Percentiles rank a stretch among this genome's conserved stretches.
Conservation (phyloP, 768 basidiomycete genomes). For the Lactarius quietus region DNA sequence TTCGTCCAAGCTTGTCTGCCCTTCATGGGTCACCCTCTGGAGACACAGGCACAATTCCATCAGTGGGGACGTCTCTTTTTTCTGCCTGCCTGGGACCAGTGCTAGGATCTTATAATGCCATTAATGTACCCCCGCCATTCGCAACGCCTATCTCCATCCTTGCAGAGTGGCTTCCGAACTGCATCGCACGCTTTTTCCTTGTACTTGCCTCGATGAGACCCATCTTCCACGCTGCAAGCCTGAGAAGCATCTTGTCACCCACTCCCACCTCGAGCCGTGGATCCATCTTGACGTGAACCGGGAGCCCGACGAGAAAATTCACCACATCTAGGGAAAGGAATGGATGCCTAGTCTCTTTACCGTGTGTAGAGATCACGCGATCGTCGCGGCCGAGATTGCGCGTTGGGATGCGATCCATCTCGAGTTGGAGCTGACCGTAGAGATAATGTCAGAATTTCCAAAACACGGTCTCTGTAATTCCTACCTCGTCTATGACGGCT, state of each 20-base stretch:
- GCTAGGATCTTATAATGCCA: not conserved
- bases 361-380: slow-evolving; percentile 85
- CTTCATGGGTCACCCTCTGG: too few relatives aligned
- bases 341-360: slow-evolving; percentile 90
- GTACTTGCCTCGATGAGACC: slow-evolving; percentile 71
- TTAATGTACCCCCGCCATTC: slow-evolving; percentile 42
- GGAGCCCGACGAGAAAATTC: slow-evolving; percentile 69
- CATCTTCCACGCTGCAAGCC: slow-evolving; percentile 65
- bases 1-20: too few relatives aligned
- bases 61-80: not conserved
- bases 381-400: slow-evolving; percentile 95
- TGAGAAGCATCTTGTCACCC: slow-evolving; percentile 87
- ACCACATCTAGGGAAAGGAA: slow-evolving; percentile 82
- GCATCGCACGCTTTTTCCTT: slow-evolving; percentile 93
- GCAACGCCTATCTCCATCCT: slow-evolving; percentile 66
- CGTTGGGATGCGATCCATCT: slow-evolving; percentile 80
- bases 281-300: slow-evolving; percentile 82
- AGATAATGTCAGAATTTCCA: not conserved
- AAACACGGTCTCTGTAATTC: not conserved
- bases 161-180: slow-evolving; percentile 89
- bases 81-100: not conserved
- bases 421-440: slow-evolving; percentile 72
- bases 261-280: slow-evolving; percentile 66
- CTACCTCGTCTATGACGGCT: slow-evolving; percentile 77
- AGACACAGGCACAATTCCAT: too few relatives aligned